Conservation (phyloP, 2,329 filamentous ascomycete species). For the Pseudopyrenochaeta lycopersici region DNA sequence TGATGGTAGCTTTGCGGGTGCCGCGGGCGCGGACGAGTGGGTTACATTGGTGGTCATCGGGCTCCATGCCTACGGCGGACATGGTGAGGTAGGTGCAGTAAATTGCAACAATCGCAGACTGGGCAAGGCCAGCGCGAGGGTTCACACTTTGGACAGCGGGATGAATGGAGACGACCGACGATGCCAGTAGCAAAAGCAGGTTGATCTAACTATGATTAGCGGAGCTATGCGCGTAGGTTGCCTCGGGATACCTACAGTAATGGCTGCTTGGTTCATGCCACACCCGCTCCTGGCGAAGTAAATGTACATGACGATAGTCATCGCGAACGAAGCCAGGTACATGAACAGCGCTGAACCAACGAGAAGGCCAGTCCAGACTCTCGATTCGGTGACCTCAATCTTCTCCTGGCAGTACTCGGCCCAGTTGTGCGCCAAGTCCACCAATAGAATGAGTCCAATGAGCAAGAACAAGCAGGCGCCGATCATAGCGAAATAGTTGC, state of each 20-base stretch:
- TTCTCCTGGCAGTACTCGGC: constrained; percentile 94
- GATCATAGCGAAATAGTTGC: constrained; percentile 88
- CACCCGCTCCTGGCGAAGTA: constrained; percentile 88
- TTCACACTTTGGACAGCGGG: constrained; percentile 91
- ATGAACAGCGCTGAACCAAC: constrained; percentile 93
- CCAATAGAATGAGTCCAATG: constrained; percentile 88
- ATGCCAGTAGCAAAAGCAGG: constrained; percentile 79
- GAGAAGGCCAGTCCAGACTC: constrained; percentile 82
- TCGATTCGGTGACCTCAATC: constrained; percentile 89
- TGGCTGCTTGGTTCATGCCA: constrained; percentile 95
- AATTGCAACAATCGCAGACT: constrained; percentile 94
- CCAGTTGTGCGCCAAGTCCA: constrained; percentile 96
- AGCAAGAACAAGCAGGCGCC: constrained; percentile 94
- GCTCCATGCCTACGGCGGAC: constrained; percentile 98
- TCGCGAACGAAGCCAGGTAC: constrained; percentile 88
- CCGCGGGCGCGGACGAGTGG: constrained; percentile 86
- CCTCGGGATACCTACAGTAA: constrained; percentile 66
- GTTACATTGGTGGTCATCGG: constrained; percentile 93
- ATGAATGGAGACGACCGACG: constrained; percentile 88
- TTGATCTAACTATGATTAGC: constrained; percentile 67
- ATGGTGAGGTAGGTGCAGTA: constrained; percentile 99
- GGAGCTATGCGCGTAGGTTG: neutral
- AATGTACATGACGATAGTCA: constrained; percentile 97
- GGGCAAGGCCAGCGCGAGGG: constrained; percentile 91
- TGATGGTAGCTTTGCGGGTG: constrained; percentile 87